Base-by-base conservation (phyloP, 306 rosid species). In the Sindora glabra region DNA sequence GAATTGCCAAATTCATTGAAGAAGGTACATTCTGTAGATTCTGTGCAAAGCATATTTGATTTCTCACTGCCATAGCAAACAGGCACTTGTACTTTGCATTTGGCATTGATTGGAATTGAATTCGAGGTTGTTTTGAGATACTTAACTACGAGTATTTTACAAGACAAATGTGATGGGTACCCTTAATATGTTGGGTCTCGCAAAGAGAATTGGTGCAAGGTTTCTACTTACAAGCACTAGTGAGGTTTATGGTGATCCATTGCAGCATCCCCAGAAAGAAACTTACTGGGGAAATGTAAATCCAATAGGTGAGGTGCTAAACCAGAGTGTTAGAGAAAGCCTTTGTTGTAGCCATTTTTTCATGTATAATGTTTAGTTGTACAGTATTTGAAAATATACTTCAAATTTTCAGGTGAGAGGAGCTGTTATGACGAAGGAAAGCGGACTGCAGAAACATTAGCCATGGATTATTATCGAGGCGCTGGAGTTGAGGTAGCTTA, bases 111-210 rank as follows among this genome's bases (percentile, higher is more conserved):
- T 13, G 4, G 2, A 17, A 10, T 39, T 55, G 46, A 48, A 33
- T 49, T 6, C 16, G 41, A n/a, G 24, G 19, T 10, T 23, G 5
- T 48, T 48, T 64, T 46, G 62, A 33, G 75, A 51, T 78, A 80
- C 84, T 91, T 88, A 17, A 92, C 74, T 56, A 13, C 24, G 8
- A 32, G 36, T 37, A 75, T 56, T 60, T 68, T 74, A 92, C 98
- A 92, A 92, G 98, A 92, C 98, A 12, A 92, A 92, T 82, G 98
- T 92, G 72, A 88, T 92, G 98, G 96, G 98, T 17, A 92, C 96
- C 1, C 84, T 92, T 48, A 92, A 92, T 62, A 92, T 92, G 98
- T 37, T 92, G 70, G 98, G 98, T 17, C 86, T 92, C 60, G 98
- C 98, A 1, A 92, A 88, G 90, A 73, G 98, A 61, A 83, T 92